phyloP scores from a whole-genome alignment of 208 protist species.

The Novymonas esmeraldas region DNA sequence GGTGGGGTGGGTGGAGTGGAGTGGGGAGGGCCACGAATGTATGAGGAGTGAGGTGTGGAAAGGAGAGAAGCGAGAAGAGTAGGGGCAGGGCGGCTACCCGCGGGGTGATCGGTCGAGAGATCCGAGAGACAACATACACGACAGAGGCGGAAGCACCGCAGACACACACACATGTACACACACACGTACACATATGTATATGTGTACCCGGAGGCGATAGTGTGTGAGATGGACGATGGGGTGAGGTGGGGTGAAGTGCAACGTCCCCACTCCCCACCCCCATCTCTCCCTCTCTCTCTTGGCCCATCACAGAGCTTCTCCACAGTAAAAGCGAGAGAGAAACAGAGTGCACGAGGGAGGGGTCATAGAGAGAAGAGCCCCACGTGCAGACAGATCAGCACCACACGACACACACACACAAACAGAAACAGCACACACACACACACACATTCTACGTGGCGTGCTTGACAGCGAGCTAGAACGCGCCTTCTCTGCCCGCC shows the following conservation, averaged over 20 bases:
- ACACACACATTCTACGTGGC: not conserved
- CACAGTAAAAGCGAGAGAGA: not conserved
- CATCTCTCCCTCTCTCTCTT: not conserved
- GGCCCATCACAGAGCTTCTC: not conserved
- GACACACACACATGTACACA: not conserved
- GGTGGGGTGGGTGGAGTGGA: not conserved
- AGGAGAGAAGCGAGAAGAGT: too few relatives aligned
- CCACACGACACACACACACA: not conserved
- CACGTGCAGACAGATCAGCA: not conserved
- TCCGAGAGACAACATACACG: not conserved
- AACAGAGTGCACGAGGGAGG: not conserved
- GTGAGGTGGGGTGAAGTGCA: too few relatives aligned
- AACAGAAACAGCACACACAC: not conserved
- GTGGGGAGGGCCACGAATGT: not conserved
- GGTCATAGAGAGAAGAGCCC: not conserved
- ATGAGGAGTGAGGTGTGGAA: not conserved
- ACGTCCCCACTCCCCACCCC: too few relatives aligned
- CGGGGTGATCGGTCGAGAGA: too few relatives aligned
- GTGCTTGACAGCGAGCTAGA: slow-evolving; percentile 8
- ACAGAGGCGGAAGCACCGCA: not conserved
- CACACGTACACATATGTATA: not conserved
- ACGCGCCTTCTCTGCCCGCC: slow-evolving; percentile 1
- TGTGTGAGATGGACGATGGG: too few relatives aligned
- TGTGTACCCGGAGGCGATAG: not conserved
- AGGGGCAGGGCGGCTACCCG: too few relatives aligned